Conservation (phyloP, 2,329 filamentous ascomycete genomes). For the Trichoderma aggressivum region DNA sequence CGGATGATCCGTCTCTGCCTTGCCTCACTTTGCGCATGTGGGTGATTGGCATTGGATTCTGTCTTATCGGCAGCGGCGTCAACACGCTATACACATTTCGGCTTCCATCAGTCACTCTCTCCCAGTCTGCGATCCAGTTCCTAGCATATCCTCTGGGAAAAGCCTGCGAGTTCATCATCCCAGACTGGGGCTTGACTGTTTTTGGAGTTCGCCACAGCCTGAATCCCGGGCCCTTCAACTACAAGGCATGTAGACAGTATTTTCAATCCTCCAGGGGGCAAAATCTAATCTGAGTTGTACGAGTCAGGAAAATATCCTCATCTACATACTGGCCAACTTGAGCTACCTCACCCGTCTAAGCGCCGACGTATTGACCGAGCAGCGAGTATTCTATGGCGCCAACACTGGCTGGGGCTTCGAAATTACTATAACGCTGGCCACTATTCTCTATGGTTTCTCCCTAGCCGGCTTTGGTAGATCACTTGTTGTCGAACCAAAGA, state of each 20-base stretch:
- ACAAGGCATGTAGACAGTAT: constrained; percentile 31
- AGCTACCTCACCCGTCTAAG: constrained; percentile 41
- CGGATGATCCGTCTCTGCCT: constrained; percentile 29
- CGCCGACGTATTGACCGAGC: constrained; percentile 34
- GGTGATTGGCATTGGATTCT: constrained; percentile 37
- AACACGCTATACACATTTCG: constrained; percentile 43
- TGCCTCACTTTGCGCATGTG: constrained; percentile 40
- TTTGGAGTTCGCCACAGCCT: constrained; percentile 29
- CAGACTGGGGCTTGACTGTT: constrained; percentile 30
- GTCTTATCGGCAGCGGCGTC: constrained; percentile 35
- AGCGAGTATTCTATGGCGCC: constrained; percentile 42
- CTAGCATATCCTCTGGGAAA: constrained; percentile 43
- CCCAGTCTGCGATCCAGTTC: constrained; percentile 39
- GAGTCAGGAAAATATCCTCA: constrained; percentile 48
- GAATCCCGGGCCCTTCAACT: constrained; percentile 40
- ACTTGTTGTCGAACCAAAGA: constrained; percentile 44
- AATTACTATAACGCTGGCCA: constrained; percentile 45
- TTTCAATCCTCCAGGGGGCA: constrained; percentile 28
- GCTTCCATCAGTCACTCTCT: constrained; percentile 32
- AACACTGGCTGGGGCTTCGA: constrained; percentile 47
- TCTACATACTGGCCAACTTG: constrained; percentile 55
- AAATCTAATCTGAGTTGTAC: constrained; percentile 23
- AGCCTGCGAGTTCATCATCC: constrained; percentile 33
- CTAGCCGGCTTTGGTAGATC: constrained; percentile 44
- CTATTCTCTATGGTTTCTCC: constrained; percentile 51